Conservation (phyloP, 2,329 filamentous ascomycete species). For the Fusarium buharicum region DNA sequence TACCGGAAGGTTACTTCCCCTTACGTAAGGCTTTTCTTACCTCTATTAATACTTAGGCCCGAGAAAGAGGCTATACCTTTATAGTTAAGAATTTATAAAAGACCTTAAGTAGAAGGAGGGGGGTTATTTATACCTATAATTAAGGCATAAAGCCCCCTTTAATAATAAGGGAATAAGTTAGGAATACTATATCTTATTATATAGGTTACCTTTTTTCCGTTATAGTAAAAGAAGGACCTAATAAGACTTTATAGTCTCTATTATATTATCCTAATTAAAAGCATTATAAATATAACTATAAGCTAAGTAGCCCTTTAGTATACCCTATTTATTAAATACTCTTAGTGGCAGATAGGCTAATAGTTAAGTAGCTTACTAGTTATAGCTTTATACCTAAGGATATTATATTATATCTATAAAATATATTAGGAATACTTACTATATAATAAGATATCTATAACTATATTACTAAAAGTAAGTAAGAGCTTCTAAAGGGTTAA, state of each 20-base stretch:
- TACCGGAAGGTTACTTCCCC: no score
- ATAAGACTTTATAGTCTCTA: not conserved
- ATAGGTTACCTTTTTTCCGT: constrained; percentile 9
- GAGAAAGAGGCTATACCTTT: not conserved
- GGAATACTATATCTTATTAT: not conserved
- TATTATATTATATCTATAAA: constrained; percentile 1
- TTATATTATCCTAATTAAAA: not conserved
- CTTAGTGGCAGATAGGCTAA: not conserved
- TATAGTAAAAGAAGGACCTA: not conserved
- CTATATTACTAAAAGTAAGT: not conserved
- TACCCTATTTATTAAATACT: not conserved
- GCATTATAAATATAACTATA: constrained; percentile 2
- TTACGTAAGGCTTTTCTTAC: no score
- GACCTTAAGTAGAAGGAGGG: not conserved
- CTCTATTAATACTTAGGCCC: no score
- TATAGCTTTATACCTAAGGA: constrained; percentile 2
- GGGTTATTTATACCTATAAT: not conserved
- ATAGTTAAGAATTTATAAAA: not conserved
- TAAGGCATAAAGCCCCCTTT: not conserved
- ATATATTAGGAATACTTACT: not conserved
- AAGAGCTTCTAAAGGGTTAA: not conserved
- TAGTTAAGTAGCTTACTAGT: not conserved
- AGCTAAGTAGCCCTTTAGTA: constrained; percentile 2
- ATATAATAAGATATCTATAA: constrained; percentile 13
- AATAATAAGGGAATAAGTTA: not conserved